phyloP scores from a whole-genome alignment of 2,329 filamentous ascomycete genomes.

The Balansia obtecta region DNA sequence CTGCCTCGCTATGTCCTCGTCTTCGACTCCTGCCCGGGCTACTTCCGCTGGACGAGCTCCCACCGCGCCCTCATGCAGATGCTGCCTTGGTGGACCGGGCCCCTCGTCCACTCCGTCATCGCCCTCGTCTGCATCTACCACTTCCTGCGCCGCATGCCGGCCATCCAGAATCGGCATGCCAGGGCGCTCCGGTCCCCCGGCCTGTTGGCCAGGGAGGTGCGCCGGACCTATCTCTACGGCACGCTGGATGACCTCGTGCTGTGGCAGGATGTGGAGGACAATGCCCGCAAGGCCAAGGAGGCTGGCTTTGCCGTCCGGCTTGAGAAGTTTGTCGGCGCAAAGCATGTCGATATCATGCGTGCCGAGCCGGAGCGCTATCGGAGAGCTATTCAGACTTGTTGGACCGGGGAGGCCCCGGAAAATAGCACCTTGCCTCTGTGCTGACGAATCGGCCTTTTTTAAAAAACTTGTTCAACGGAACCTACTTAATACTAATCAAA shows the following conservation, averaged over 20 bases:
- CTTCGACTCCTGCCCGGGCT: constrained; percentile 37
- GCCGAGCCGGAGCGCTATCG: constrained; percentile 37
- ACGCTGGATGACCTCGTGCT: constrained; percentile 34
- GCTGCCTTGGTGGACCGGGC: constrained; percentile 21
- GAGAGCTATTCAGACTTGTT: constrained; percentile 31
- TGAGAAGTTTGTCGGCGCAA: constrained; percentile 34
- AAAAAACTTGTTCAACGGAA: too few relatives aligned
- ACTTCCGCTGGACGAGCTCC: constrained; percentile 25
- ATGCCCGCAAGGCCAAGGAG: constrained; percentile 28
- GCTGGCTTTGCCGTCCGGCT: constrained; percentile 28
- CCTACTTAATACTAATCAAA: too few relatives aligned
- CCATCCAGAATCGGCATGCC: constrained; percentile 21
- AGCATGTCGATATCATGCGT: constrained; percentile 39
- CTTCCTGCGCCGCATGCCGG: constrained; percentile 16
- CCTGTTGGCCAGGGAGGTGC: constrained; percentile 24
- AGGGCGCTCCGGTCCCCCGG: constrained; percentile 23
- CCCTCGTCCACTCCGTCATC: constrained; percentile 23
- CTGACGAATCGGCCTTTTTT: too few relatives aligned
- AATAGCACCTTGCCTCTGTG: too few relatives aligned
- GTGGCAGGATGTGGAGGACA: constrained; percentile 33
- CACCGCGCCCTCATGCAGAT: constrained; percentile 27
- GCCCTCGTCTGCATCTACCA: constrained; percentile 19
- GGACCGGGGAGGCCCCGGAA: constrained; percentile 21
- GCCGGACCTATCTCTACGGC: constrained; percentile 40
- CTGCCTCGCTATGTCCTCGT: constrained; percentile 31